A percentile compares a stretch with the other conserved stretches of the same genome.
phyloP scores from a whole-genome alignment of 306 rosid genomes.

The Alnus rubra region DNA sequence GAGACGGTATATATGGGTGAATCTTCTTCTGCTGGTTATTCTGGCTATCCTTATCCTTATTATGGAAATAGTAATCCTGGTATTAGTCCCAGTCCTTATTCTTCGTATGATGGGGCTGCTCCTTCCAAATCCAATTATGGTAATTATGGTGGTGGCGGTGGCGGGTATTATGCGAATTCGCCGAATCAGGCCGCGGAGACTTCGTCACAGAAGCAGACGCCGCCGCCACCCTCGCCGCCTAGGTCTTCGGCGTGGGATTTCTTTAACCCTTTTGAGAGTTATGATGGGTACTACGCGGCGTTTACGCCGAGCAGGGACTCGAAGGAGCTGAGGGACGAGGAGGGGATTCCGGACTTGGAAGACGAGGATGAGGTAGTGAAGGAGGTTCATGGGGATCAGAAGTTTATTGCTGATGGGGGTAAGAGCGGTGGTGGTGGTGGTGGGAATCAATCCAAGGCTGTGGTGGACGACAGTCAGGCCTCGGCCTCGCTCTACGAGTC shows the following conservation, averaged over 20 bases:
- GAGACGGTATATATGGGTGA: conserved; percentile 60
- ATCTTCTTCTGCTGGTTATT: conserved; percentile 53
- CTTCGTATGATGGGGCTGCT: conserved; percentile 23
- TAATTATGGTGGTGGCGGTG: conserved; percentile 35
- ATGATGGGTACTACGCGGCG: conserved; percentile 48
- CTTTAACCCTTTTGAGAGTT: conserved; percentile 58
- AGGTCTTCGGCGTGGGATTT: conserved; percentile 72
- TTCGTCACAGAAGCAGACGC: conserved; percentile 57
- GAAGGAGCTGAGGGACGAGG: conserved; percentile 81
- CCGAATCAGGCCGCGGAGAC: conserved; percentile 32
- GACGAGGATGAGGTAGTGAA: conserved; percentile 90
- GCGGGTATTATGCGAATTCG: conserved; percentile 38
- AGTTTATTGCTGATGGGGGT: conserved; percentile 39
- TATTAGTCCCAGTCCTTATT: conserved; percentile 12
- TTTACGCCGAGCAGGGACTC: conserved; percentile 76
- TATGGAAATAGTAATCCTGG: neutral
- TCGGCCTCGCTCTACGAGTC: conserved; percentile 42
- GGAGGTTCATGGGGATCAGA: conserved; percentile 67
- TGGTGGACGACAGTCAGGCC: conserved; percentile 28
- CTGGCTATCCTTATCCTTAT: neutral
- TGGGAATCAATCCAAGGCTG: conserved; percentile 23
- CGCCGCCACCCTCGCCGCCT: conserved; percentile 91
- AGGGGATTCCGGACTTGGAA: conserved; percentile 97
- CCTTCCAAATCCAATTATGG: conserved; percentile 29
- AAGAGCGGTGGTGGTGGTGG: neutral